A percentile compares a stretch with the other conserved stretches of the same genome.
These are phyloP conservation scores for Aspergillus hortae DNA, from an alignment of 2,329 filamentous ascomycete species.

Conservation along the genomic window DNA sequence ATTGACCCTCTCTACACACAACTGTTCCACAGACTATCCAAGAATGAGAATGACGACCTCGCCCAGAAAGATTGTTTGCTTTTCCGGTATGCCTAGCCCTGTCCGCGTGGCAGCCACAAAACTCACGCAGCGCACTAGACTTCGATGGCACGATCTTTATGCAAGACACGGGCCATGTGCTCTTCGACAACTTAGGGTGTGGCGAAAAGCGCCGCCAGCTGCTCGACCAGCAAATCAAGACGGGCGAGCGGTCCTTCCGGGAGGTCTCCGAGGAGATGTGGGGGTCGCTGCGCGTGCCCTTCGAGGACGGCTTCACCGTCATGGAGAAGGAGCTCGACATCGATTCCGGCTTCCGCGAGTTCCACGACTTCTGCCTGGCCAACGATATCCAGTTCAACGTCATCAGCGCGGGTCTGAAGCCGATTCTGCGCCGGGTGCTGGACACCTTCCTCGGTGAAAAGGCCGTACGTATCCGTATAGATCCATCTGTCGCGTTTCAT, in stretches of 20 bases:
- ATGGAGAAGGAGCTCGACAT: conserved; percentile 62
- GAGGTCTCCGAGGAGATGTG: conserved; percentile 72
- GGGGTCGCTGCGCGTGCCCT: conserved; percentile 63
- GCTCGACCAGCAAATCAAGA: conserved; percentile 63
- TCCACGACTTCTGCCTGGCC: conserved; percentile 62
- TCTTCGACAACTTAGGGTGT: conserved; percentile 64
- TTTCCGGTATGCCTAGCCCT: conserved; percentile 35
- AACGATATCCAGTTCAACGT: conserved; percentile 66
- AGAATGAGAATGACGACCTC: conserved; percentile 11
- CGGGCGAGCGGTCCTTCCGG: conserved; percentile 62
- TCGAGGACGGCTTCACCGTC: conserved; percentile 64
- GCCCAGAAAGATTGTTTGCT: conserved; percentile 45
- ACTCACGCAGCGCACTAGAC: conserved; percentile 42
- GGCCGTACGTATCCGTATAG: conserved; percentile 3
- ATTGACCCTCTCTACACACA: no score
- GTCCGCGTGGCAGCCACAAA: conserved; percentile 1
- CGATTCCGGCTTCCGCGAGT: conserved; percentile 60
- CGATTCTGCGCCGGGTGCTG: conserved; percentile 58
- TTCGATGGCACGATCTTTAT: conserved; percentile 72
- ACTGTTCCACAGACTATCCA: not conserved
- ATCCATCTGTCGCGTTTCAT: conserved; percentile 11
- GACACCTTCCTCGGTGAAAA: conserved; percentile 63
- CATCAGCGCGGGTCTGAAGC: conserved; percentile 65
- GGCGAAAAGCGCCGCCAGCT: conserved; percentile 53
- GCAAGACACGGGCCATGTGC: conserved; percentile 66